Conservation (phyloP, 164 flowering plant species). For the Akebia trifoliata region DNA sequence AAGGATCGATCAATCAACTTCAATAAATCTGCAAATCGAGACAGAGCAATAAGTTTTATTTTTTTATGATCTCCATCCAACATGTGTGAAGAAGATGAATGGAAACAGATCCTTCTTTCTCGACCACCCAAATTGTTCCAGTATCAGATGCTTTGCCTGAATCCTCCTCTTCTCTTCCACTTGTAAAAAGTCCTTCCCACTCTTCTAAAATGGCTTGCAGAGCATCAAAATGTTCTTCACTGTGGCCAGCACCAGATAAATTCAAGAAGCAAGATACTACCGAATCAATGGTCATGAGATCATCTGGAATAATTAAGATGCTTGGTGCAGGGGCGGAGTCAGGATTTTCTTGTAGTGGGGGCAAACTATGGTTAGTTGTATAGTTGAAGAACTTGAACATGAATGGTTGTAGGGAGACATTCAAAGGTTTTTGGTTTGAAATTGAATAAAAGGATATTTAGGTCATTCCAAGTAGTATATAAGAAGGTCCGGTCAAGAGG, state of each 20-base stretch:
- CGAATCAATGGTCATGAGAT: conserved; percentile 51
- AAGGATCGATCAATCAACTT: conserved; percentile 50
- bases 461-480: no score
- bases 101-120: conserved; percentile 26
- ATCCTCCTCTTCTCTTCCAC: conserved; percentile 22
- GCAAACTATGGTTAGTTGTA: no score
- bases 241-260: conserved; percentile 36
- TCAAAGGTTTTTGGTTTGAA: no score
- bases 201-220: conserved; percentile 59
- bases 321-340: no score
- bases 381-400: no score
- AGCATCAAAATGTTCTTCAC: conserved; percentile 41
- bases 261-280: conserved; percentile 66
- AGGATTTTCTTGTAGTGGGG: no score
- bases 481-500: no score
- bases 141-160: conserved; percentile 33
- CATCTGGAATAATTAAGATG: conserved; percentile 59
- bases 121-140: conserved; percentile 53
- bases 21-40: conserved; percentile 36
- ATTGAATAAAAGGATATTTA: no score
- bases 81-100: conserved; percentile 78
- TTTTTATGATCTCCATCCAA: conserved; percentile 63
- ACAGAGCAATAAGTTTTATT: conserved; percentile 30
- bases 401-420: no score
- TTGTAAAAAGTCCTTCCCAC: conserved; percentile 73